These are phyloP conservation scores for Macadamia integrifolia DNA, from an alignment of 164 flowering plant species.

Conservation along the genomic window DNA sequence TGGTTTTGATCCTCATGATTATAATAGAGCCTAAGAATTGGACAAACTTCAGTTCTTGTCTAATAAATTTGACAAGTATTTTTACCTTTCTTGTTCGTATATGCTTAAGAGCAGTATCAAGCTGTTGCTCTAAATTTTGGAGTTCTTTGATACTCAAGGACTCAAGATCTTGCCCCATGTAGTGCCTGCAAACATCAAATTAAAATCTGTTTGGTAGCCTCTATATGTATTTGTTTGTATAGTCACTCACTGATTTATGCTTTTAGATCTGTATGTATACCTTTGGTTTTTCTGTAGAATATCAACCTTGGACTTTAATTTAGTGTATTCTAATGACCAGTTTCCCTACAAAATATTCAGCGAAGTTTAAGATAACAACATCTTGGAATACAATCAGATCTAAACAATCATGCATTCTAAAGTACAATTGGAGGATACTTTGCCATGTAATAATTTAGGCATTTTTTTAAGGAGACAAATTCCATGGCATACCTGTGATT, in stretches of 20 bases:
- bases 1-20: no score
- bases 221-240: neutral
- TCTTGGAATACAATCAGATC: neutral
- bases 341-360: constrained; percentile 22
- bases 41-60: neutral
- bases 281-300: constrained; percentile 56
- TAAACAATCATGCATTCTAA: neutral
- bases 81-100: constrained; percentile 62
- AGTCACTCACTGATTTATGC: no score
- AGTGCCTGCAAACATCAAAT: constrained; percentile 37
- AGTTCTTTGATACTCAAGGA: constrained; percentile 59
- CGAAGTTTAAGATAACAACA: neutral
- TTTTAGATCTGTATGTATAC: constrained; percentile 20
- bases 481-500: constrained; percentile 27
- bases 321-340: constrained; percentile 54
- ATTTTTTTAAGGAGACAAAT: neutral
- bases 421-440: no score
- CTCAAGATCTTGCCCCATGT: constrained; percentile 61
- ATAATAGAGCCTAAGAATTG: neutral
- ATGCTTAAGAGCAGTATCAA: constrained; percentile 61
- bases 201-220: neutral
- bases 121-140: constrained; percentile 74
- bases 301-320: constrained; percentile 50
- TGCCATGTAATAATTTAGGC: neutral
- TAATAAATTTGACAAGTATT: neutral